phyloP scores from a whole-genome alignment of 805 yeast genomes.

The Candida hispaniensis region DNA sequence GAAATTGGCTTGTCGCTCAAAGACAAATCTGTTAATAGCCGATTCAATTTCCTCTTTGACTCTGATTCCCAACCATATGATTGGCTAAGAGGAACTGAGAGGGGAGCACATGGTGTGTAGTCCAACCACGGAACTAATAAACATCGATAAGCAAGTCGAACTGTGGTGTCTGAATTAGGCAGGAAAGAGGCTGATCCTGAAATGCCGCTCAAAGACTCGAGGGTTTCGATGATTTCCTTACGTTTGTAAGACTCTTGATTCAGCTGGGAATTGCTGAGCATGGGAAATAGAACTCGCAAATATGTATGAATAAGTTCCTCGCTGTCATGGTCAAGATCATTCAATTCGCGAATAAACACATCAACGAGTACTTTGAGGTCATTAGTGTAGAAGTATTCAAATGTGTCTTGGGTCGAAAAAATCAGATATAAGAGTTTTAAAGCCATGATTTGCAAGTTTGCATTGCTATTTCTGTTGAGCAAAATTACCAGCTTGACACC shows the following conservation, averaged over 20 bases:
- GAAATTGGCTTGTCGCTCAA: too few relatives aligned
- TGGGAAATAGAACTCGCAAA: slow-evolving; percentile 61
- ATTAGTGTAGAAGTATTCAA: slow-evolving; percentile 65
- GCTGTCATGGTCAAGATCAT: slow-evolving; percentile 51
- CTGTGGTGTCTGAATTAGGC: slow-evolving; percentile 21
- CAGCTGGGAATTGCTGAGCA: slow-evolving; percentile 57
- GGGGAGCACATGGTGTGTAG: slow-evolving; percentile 17
- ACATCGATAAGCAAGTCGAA: slow-evolving; percentile 24
- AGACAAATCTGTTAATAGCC: too few relatives aligned
- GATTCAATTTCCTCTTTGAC: too few relatives aligned
- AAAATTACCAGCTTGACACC: slow-evolving; percentile 61
- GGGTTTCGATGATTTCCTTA: slow-evolving; percentile 40
- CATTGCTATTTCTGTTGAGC: slow-evolving; percentile 63
- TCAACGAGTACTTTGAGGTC: slow-evolving; percentile 78
- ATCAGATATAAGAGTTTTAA: slow-evolving; percentile 67
- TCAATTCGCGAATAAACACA: slow-evolving; percentile 69
- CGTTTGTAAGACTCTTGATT: slow-evolving; percentile 46
- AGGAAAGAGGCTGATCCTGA: slow-evolving; percentile 13
- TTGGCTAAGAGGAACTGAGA: too few relatives aligned
- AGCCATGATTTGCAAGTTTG: slow-evolving; percentile 62
- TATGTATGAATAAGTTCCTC: slow-evolving; percentile 57
- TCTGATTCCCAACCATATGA: too few relatives aligned
- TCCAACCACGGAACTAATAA: slow-evolving; percentile 23
- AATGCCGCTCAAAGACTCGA: slow-evolving; percentile 35
- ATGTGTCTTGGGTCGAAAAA: slow-evolving; percentile 53